Conservation (phyloP, 2,329 filamentous ascomycete genomes). For the Fusarium sterilihyphosum region DNA sequence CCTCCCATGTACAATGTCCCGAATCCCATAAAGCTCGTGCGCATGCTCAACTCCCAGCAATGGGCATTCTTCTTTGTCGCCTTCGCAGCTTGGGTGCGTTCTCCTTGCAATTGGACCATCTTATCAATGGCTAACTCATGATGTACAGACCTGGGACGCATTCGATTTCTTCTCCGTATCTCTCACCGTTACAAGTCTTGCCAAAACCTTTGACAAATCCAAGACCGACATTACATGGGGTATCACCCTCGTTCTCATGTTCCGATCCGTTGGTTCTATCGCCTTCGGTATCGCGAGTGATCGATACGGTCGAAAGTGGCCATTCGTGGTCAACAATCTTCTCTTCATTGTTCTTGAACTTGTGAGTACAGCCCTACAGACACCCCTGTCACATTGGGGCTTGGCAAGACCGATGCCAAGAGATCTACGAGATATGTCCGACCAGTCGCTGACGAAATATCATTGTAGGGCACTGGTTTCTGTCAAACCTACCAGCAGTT, state of each 20-base stretch:
- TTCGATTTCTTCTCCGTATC: slow-evolving; percentile 76
- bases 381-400: neutral
- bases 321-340: slow-evolving; percentile 79
- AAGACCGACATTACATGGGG: slow-evolving; percentile 72
- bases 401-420: slow-evolving; percentile 1
- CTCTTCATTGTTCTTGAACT: slow-evolving; percentile 78
- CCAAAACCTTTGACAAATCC: slow-evolving; percentile 61
- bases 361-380: slow-evolving; percentile 52
- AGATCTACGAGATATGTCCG: slow-evolving; percentile 4
- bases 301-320: slow-evolving; percentile 72
- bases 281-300: slow-evolving; percentile 65
- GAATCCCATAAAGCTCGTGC: slow-evolving; percentile 62
- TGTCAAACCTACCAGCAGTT: slow-evolving; percentile 75
- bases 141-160: slow-evolving; percentile 65
- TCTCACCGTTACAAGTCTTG: slow-evolving; percentile 64
- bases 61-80: slow-evolving; percentile 67
- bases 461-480: slow-evolving; percentile 70
- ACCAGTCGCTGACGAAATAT: slow-evolving; percentile 12
- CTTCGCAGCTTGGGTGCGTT: slow-evolving; percentile 66
- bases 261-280: slow-evolving; percentile 65
- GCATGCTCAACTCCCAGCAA: slow-evolving; percentile 59
- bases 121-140: neutral
- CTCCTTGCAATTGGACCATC: too few species aligned
- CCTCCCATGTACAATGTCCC: slow-evolving; percentile 64
- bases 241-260: slow-evolving; percentile 71